A percentile compares a stretch with the other conserved stretches of the same genome.
phyloP scores from a whole-genome alignment of 2,329 filamentous ascomycete species.

The Ploettnerulaceae sp. region DNA sequence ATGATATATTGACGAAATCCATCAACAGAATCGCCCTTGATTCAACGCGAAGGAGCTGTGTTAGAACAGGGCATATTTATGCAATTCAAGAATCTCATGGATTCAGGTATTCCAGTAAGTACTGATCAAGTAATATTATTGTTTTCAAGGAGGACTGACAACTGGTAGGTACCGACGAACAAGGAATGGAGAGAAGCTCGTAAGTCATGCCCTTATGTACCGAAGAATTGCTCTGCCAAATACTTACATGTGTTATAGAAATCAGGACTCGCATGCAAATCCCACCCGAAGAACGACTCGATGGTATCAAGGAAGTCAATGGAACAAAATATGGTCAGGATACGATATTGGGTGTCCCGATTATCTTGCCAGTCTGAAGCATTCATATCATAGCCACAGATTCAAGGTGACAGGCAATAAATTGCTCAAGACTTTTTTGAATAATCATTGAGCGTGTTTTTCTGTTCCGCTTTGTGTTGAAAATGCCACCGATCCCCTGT shows the following conservation, averaged over 20 bases:
- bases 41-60: conserved; percentile 41
- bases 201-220: conserved; percentile 7
- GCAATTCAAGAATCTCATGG: conserved; percentile 41
- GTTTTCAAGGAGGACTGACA: too few relatives aligned
- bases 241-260: conserved; percentile 12
- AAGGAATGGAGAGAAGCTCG: conserved; percentile 42
- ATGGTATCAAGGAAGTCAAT: conserved; percentile 20
- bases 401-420: too few relatives aligned
- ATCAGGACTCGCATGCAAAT: conserved; percentile 17
- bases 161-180: conserved; percentile 4
- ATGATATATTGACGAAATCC: neutral
- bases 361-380: conserved; percentile 16
- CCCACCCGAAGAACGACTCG: conserved; percentile 18
- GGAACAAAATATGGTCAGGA: conserved; percentile 20
- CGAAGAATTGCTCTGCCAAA: neutral
- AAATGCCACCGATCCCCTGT: too few relatives aligned
- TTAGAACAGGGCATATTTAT: conserved; percentile 42
- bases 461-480: conserved; percentile 41
- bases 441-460: conserved; percentile 52
- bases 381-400: neutral
- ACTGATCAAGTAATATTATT: neutral
- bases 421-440: conserved; percentile 40
- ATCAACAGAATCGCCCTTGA: conserved; percentile 34
- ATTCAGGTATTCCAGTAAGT: conserved; percentile 35
- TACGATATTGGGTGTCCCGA: conserved; percentile 18